Conservation (phyloP, 495 filamentous ascomycete genomes). For the Ramalina intermedia region DNA sequence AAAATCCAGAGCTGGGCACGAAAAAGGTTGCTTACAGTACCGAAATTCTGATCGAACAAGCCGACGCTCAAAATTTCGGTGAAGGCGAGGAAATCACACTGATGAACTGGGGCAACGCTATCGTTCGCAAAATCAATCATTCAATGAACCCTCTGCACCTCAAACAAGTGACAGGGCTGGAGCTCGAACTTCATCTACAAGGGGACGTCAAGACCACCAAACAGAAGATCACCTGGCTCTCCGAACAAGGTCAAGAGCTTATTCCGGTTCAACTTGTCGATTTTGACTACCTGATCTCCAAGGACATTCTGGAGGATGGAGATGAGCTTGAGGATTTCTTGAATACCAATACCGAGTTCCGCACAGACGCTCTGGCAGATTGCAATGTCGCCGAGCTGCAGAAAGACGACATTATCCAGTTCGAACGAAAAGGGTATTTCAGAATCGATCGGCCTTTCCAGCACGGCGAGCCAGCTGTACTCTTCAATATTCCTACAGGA, state of each 20-base stretch:
- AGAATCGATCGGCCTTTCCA: conserved; percentile 49
- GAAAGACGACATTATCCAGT: conserved; percentile 80
- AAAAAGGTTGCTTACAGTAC: conserved; percentile 71
- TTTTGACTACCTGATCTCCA: conserved; percentile 85
- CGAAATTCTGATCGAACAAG: conserved; percentile 68
- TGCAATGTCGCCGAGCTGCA: conserved; percentile 61
- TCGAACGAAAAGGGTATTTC: conserved; percentile 87
- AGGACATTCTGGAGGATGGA: conserved; percentile 74
- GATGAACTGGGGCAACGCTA: conserved; percentile 92
- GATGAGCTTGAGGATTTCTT: conserved; percentile 71
- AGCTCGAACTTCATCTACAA: conserved; percentile 67
- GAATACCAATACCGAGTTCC: conserved; percentile 59
- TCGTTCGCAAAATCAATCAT: conserved; percentile 59
- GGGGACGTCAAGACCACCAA: conserved; percentile 89
- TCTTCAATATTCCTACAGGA: conserved; percentile 69
- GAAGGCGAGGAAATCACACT: conserved; percentile 85
- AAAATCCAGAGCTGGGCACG: conserved; percentile 68
- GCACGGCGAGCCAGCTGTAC: conserved; percentile 41
- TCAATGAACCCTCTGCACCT: conserved; percentile 31
- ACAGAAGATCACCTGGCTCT: conserved; percentile 91
- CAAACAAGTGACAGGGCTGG: conserved; percentile 45
- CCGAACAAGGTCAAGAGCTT: conserved; percentile 55
- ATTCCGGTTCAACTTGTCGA: conserved; percentile 75
- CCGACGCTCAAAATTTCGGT: conserved; percentile 65
- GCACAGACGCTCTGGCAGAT: conserved; percentile 63